phyloP scores from a whole-genome alignment of 164 flowering plant genomes.

The Pachysandra terminalis region DNA sequence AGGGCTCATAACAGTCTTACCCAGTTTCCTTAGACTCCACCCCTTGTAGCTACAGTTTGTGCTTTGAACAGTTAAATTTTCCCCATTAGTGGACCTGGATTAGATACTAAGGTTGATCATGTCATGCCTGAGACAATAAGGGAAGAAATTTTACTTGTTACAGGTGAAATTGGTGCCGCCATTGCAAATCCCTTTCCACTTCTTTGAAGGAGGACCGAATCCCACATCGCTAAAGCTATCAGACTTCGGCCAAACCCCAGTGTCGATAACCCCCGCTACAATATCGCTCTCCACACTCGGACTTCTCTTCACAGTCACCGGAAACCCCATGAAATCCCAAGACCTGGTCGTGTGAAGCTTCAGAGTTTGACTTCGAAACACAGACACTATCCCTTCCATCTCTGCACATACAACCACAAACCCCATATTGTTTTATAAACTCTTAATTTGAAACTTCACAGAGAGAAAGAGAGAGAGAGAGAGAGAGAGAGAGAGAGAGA shows the following conservation, averaged over 20 bases:
- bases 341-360: conserved; percentile 45
- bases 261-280: conserved; percentile 45
- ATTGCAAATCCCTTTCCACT: conserved; percentile 55
- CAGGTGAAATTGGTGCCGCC: conserved; percentile 45
- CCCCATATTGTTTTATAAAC: neutral
- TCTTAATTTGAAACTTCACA: too few relatives aligned
- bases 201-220: conserved; percentile 46
- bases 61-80: too few relatives aligned
- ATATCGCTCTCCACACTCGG: conserved; percentile 29
- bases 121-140: neutral
- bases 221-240: conserved; percentile 51
- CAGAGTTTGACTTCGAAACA: conserved; percentile 31
- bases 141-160: conserved; percentile 41
- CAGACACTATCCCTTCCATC: conserved; percentile 36
- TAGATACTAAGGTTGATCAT: too few relatives aligned
- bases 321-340: conserved; percentile 46
- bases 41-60: too few relatives aligned
- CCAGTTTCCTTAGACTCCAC: too few relatives aligned
- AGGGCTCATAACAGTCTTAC: too few relatives aligned
- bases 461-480: neutral
- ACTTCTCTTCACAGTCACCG: conserved; percentile 15
- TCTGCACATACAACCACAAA: conserved; percentile 14
- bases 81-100: too few relatives aligned
- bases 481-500: too few relatives aligned
- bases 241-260: conserved; percentile 63